These are phyloP conservation scores for Trichoderma polysporum DNA, from an alignment of 2,329 filamentous ascomycete genomes.

Conservation along the genomic window DNA sequence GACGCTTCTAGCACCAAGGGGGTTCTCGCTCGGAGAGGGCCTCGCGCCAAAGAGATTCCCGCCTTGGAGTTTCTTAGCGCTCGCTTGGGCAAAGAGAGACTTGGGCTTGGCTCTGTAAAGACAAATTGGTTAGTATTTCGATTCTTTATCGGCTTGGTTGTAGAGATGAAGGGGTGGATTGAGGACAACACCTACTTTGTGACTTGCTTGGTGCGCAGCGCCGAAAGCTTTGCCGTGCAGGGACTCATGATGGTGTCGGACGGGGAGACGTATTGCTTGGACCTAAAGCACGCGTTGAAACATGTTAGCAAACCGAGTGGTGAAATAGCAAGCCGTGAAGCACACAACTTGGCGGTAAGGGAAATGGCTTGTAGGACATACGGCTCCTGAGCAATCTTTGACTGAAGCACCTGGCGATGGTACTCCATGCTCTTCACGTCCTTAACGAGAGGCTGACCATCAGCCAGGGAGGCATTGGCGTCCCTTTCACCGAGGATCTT, in stretches of 20 bases:
- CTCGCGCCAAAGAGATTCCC: constrained; percentile 28
- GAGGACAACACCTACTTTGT: constrained; percentile 60
- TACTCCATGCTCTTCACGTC: constrained; percentile 64
- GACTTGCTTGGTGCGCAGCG: constrained; percentile 76
- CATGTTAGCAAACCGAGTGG: neutral
- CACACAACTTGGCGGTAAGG: neutral
- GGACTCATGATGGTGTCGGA: constrained; percentile 90
- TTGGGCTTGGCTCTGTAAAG: constrained; percentile 60
- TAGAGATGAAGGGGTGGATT: neutral
- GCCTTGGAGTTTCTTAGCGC: constrained; percentile 59
- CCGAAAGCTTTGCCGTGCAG: constrained; percentile 77
- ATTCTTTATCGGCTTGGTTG: neutral
- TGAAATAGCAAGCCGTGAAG: neutral
- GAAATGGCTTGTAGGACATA: constrained; percentile 41
- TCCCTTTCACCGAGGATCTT: constrained; percentile 66
- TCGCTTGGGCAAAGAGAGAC: constrained; percentile 66
- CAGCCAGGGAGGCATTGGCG: constrained; percentile 56
- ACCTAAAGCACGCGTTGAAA: constrained; percentile 28
- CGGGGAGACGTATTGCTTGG: constrained; percentile 69
- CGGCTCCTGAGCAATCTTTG: constrained; percentile 67
- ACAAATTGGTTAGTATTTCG: neutral
- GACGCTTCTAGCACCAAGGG: constrained; percentile 40
- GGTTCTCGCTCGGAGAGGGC: constrained; percentile 41
- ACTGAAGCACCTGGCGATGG: constrained; percentile 72
- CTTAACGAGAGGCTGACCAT: constrained; percentile 33